Evolutionary conservation across 73 alveolate genomes (phyloP).

Genomic region (Paraurostyla sp.): DNA sequence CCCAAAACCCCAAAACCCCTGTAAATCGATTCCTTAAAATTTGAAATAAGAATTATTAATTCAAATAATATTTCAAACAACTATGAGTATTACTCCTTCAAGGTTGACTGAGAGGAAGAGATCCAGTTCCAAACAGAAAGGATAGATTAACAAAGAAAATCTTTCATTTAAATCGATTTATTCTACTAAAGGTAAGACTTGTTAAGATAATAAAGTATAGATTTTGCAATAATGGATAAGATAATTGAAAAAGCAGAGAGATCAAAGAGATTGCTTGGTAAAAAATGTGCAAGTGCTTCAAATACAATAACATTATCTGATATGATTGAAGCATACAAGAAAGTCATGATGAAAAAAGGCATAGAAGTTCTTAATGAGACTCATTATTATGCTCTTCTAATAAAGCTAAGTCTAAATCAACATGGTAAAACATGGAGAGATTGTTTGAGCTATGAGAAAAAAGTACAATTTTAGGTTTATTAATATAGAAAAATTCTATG

Average conservation of each 20-base stretch:
- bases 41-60: neutral
- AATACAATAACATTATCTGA: constrained; percentile 6
- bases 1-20: no score
- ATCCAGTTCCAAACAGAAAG: neutral
- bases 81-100: constrained; percentile 17
- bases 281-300: neutral
- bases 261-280: neutral
- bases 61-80: constrained; percentile 6
- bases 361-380: constrained; percentile 20
- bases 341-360: constrained; percentile 38
- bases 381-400: constrained; percentile 17
- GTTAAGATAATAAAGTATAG: neutral
- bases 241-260: constrained; percentile 40
- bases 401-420: constrained; percentile 30
- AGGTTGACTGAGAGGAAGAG: neutral
- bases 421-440: constrained; percentile 59
- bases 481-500: constrained; percentile 31
- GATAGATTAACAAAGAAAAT: neutral
- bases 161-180: neutral
- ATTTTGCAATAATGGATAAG: neutral
- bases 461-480: neutral
- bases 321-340: constrained; percentile 42
- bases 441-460: neutral
- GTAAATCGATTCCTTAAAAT: no score
- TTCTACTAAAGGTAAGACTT: constrained; percentile 22